phyloP scores from a whole-genome alignment of 108 stramenopile genomes.

The Mediolabrus comicus region DNA sequence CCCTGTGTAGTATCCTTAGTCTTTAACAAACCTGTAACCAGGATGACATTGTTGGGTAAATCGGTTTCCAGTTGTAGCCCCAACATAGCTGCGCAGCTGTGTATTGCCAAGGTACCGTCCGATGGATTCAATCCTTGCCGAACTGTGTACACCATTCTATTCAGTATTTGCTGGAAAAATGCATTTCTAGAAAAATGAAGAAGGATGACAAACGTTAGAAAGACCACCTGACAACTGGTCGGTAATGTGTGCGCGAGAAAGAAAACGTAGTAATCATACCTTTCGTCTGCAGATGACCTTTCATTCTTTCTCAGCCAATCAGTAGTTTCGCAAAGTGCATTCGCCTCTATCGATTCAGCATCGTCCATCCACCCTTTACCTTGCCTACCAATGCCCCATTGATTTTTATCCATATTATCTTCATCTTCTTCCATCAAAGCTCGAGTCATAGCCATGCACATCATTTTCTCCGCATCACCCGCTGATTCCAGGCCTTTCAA shows the following conservation, averaged over 20 bases:
- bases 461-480: conserved; percentile 69
- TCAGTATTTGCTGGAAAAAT: conserved; percentile 73
- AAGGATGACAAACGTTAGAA: conserved; percentile 1
- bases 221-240: neutral
- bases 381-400: conserved; percentile 44
- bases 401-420: conserved; percentile 22
- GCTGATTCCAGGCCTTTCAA: conserved; percentile 61
- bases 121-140: conserved; percentile 57
- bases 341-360: conserved; percentile 70
- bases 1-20: conserved; percentile 41
- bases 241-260: neutral
- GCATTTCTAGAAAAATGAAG: conserved; percentile 25
- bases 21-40: conserved; percentile 79
- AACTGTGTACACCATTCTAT: conserved; percentile 73
- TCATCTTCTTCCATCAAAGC: conserved; percentile 80
- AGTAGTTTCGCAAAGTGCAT: conserved; percentile 63
- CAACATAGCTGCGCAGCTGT: conserved; percentile 74
- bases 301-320: conserved; percentile 82
- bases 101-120: conserved; percentile 74
- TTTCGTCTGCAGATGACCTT: conserved; percentile 47
- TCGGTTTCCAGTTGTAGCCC: conserved; percentile 68
- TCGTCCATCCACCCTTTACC: conserved; percentile 32
- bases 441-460: conserved; percentile 77
- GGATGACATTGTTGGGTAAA: conserved; percentile 59
- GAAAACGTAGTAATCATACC: conserved; percentile 30